Conservation (phyloP, 306 rosid species). For the Begonia loranthoides region DNA sequence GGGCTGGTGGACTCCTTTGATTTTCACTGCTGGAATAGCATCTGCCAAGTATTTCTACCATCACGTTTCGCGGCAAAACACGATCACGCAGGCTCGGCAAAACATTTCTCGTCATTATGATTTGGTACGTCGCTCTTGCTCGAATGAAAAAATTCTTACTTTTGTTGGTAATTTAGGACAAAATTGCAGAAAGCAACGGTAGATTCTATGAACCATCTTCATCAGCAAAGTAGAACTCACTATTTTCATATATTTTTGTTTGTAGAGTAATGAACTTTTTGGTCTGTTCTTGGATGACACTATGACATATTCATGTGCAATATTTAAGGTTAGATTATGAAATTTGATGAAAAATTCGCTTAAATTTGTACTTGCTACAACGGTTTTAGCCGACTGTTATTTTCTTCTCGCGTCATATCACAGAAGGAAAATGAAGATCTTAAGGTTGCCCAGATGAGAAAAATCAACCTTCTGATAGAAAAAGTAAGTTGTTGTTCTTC, state of each 20-base stretch:
- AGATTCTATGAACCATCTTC: too few relatives aligned
- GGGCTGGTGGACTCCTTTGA: slow-evolving; percentile 94
- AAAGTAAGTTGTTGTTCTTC: slow-evolving; percentile 24
- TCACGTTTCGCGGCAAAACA: slow-evolving; percentile 64
- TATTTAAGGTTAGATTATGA: slow-evolving; percentile 54
- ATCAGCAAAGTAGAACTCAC: not conserved
- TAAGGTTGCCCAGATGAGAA: slow-evolving; percentile 64
- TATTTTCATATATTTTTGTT: slow-evolving; percentile 12
- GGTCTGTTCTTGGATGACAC: slow-evolving; percentile 77
- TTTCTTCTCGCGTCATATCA: slow-evolving; percentile 7
- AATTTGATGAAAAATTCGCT: not conserved
- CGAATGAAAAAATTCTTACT: not conserved
- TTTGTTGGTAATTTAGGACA: not conserved
- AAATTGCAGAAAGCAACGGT: too few relatives aligned
- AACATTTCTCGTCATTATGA: slow-evolving; percentile 88
- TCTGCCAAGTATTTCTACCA: slow-evolving; percentile 66
- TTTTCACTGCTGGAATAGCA: slow-evolving; percentile 56
- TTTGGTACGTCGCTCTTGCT: slow-evolving; percentile 29
- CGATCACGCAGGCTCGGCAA: slow-evolving; percentile 78
- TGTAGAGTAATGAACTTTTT: slow-evolving; percentile 80
- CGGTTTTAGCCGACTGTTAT: not conserved
- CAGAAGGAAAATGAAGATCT: slow-evolving; percentile 59
- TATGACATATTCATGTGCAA: slow-evolving; percentile 74
- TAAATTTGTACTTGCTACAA: not conserved
- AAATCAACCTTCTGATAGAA: slow-evolving; percentile 50